Evolutionary conservation across 768 basidiomycete species (phyloP), one percentile per base, ranked within the genome.

Genomic region (Kwoniella bestiolae): DNA sequence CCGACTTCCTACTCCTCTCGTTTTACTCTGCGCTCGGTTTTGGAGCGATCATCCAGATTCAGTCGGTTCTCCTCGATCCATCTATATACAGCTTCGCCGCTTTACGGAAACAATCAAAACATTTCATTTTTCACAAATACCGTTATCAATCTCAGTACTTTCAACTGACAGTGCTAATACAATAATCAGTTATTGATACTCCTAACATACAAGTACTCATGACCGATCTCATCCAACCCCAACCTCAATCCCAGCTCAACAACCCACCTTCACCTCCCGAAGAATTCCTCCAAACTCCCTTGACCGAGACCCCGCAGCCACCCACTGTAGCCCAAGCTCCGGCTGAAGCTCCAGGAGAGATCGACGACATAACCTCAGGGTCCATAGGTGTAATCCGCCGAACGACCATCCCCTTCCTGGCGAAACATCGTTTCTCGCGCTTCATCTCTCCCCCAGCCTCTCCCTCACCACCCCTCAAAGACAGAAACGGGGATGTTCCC

Each of bases 401-500:
- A 55, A 21, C n/a, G 46, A 59, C 58, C 4, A 60, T 60, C 31
- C 58, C 58, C 8, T 60, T 60, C 23, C 26, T 50, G 18, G 38
- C 46, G 31, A 60, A 49, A 41, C 29, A 55, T 35, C 45, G 23
- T 35, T 34, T 49, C 31, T 60, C 46, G 25, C 28, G 58, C n/a
- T 60, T 60, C 32, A 34, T 60, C 9, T 7, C 45, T 23, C 46
- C 56, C 14, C 38, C 56, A 11, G 18, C 45, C 18, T 23, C 46
- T 32, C 46, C 47, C 2, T 5, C 26, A 31, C 18, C 35, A 58
- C 9, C 58, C 25, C 5, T 25, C 32, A 32, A 28, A 28, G 5
- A 2, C 3, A 32, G 29, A 49, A n/a, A 1, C 23, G 58, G 58
- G 3, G 29, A 47, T 18, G 58, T 60, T 31, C 58, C 58, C 21